Percentiles rank a stretch among this genome's conserved stretches.
These are phyloP conservation scores for Colletotrichum sp. DNA, from an alignment of 2,329 filamentous ascomycete species.

Conservation along the genomic window DNA sequence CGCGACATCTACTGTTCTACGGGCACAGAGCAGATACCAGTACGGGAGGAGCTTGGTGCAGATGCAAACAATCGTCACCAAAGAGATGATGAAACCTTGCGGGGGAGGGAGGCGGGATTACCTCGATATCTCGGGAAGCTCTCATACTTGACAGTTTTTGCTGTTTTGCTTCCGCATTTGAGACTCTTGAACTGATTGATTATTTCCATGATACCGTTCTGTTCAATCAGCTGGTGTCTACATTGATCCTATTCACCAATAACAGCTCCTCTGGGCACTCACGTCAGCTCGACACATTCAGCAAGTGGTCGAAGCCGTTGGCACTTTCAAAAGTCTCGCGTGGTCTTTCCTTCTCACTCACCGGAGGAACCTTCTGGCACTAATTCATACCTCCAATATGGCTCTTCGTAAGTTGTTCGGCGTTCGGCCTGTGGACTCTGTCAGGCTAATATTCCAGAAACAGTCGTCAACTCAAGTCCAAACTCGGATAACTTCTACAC, in stretches of 20 bases:
- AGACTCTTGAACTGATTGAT: neutral
- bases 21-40: neutral
- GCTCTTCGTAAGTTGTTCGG: neutral
- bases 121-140: neutral
- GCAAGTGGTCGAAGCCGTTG: neutral
- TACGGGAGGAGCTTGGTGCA: neutral
- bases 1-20: neutral
- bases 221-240: neutral
- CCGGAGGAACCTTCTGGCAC: neutral
- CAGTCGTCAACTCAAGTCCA: neutral
- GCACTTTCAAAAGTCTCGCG: neutral
- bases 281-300: neutral
- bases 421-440: neutral
- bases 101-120: neutral
- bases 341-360: neutral
- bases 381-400: neutral
- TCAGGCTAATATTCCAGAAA: neutral
- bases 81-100: neutral
- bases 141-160: neutral
- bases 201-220: neutral
- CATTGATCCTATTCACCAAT: neutral
- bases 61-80: neutral
- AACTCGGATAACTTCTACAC: constrained; percentile 86
- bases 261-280: neutral
- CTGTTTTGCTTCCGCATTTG: neutral